Base-by-base conservation (phyloP, 768 basidiomycete genomes). In the Mycena haematopus region DNA sequence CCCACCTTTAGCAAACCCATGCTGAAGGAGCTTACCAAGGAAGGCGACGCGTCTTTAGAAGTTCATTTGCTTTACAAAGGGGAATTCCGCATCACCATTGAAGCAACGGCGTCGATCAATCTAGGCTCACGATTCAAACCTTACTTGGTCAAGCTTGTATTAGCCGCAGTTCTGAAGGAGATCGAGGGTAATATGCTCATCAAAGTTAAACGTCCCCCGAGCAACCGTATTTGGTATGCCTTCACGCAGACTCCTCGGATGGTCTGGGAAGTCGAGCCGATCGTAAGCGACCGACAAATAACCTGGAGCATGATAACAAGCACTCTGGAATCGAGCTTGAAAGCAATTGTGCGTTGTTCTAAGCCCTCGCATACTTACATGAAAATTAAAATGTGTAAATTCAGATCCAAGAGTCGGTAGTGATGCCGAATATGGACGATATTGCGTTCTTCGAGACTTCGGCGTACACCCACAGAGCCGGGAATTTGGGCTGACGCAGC, bases 401-500 rank as follows among this genome's bases (percentile, higher is more conserved):
- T 19, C 69, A 99, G 96, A 92, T 99, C 60, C 84, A 87, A 68
- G 96, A 99, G 68, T 95, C 95, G 0, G 85, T 99, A 21, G 97
- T 99, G 21, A 78, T 96, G 73, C 97, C 97, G 6, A 93, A 97
- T 76, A 97, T 98, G 95, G 97, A 99, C 74, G 97, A 99, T 70
- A 91, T 99, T 62, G 83, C 95, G 14, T 98, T 95, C 82, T 99
- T 96, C 73, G 91, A 97, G 73, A 96, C 91, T 36, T 70, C 70
- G 3, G 69, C 72, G 2, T 89, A 84, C 69, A 68, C 71, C 53
- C 88, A 84, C 60, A 88, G 96, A 38, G 96, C 96, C 47, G 96
- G 96, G n/a, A 8, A 91, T 99, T 66, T 99, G 91, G 85, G 81
- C 86, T 9, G 92, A 95, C 65, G 90, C 95, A 9, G 82, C 77